Evolutionary conservation across 176 grass and related monocot species (phyloP).

Genomic region (Raddia distichophylla): DNA sequence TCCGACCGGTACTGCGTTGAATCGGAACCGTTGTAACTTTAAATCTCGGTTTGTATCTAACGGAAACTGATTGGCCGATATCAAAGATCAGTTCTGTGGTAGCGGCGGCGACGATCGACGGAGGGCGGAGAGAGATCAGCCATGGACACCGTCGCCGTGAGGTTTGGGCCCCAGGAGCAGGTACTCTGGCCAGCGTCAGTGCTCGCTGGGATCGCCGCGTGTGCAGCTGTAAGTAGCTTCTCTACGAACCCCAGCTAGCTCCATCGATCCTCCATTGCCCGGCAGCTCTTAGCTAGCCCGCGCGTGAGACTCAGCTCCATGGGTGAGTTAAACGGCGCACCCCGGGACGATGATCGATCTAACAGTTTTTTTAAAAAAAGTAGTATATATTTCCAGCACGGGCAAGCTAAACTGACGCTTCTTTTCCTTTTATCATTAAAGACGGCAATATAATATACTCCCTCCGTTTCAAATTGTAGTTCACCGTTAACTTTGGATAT

Average conservation of each 20-base stretch:
- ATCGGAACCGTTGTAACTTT: too few relatives aligned
- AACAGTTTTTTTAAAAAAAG: background rate
- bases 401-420: background rate
- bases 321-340: too few relatives aligned
- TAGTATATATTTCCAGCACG: background rate
- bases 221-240: conserved; percentile 42
- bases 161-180: conserved; percentile 41
- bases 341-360: too few relatives aligned
- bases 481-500: too few relatives aligned
- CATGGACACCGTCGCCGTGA: conserved; percentile 14
- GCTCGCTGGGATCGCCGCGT: conserved; percentile 46
- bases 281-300: background rate
- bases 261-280: background rate
- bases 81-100: too few relatives aligned
- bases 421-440: background rate
- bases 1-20: too few relatives aligned
- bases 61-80: too few relatives aligned
- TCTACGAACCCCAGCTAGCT: background rate
- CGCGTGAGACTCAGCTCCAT: background rate
- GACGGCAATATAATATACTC: too few relatives aligned
- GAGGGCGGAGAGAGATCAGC: too few relatives aligned
- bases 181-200: conserved; percentile 58
- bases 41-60: too few relatives aligned
- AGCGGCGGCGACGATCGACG: too few relatives aligned
- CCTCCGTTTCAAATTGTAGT: too few relatives aligned